These are phyloP conservation scores for Jackrogersella multiformis DNA, from an alignment of 495 filamentous ascomycete genomes.

Conservation along the genomic window DNA sequence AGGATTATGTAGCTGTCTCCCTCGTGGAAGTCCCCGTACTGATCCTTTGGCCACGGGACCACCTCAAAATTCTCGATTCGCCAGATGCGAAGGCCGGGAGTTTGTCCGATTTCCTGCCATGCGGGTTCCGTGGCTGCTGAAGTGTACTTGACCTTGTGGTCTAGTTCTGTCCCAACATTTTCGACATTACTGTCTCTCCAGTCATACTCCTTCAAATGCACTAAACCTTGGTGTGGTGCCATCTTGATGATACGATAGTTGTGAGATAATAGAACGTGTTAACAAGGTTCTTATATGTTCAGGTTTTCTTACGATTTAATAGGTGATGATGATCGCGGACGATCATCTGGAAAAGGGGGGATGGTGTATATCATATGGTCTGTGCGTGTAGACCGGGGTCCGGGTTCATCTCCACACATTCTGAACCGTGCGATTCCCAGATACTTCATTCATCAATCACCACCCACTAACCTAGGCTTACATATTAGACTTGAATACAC, in stretches of 20 bases:
- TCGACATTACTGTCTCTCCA: constrained; percentile 71
- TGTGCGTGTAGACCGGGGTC: too few relatives aligned
- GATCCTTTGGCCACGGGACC: constrained; percentile 63
- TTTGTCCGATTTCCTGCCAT: constrained; percentile 64
- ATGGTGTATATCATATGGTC: too few relatives aligned
- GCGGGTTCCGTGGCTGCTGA: constrained; percentile 68
- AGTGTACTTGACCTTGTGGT: constrained; percentile 70
- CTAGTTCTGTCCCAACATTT: constrained; percentile 65
- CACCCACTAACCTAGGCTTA: too few relatives aligned
- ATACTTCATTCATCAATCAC: too few relatives aligned
- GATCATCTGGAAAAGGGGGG: neutral
- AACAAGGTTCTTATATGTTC: neutral
- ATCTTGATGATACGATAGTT: constrained; percentile 44
- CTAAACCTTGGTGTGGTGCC: constrained; percentile 64
- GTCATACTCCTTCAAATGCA: constrained; percentile 67
- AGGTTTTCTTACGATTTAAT: too few relatives aligned
- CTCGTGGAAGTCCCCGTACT: constrained; percentile 66
- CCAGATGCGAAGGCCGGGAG: constrained; percentile 65
- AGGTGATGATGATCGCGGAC: too few relatives aligned
- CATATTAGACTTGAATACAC: too few relatives aligned
- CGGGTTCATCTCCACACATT: too few relatives aligned
- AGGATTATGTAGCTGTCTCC: constrained; percentile 72
- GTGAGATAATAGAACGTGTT: neutral
- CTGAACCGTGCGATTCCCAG: too few relatives aligned
- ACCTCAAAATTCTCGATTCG: constrained; percentile 71